Evolutionary conservation across 2,329 filamentous ascomycete species (phyloP), one percentile per base, ranked within the genome.

Genomic region (Tolypocladium guangdongense): DNA sequence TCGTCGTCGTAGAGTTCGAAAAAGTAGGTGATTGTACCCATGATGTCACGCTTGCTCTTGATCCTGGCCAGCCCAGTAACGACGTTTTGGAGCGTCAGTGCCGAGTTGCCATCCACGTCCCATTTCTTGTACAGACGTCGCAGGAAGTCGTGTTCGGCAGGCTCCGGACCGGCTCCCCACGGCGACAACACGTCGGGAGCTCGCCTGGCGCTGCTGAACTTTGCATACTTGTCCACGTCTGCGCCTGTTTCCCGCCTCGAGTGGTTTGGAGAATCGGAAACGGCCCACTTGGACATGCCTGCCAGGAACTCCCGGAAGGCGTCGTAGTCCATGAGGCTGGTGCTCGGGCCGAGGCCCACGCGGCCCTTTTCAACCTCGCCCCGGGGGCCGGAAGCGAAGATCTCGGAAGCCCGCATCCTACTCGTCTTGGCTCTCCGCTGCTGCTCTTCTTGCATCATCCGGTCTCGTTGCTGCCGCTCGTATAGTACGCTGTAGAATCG

Each of bases 1-100:
- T 92, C 87, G 59, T 99, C 92, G 65, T 99, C 93, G 67, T 97
- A 96, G 0, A 99, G 81, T 63, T 96, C 89, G 62, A 99, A 99
- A 69, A 99, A 97, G 71, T 97, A 97, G 56, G 85, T 93, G 64
- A 99, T 97, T 55, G 88, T 93, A 33, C 89, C 89, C 92, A 99
- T 96, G 59, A 99, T 96, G 68, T 99, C 93, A 48, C 86, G 85
- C 53, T 87, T 90, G 10, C 93, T 92, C 68, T 96, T 97, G 64
- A 99, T 89, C 16, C 88, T 83, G 2, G 92, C 91, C 47, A 99
- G 76, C 0, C 93, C 93, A 20, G 86, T 87, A 6, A 97, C 93
- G 2, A 99, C 90, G 61, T 97, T 89, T 64, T 96, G 90, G 50
- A 99, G 73, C 20, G 85, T 95, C 57, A 99, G 72, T 1, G 86